These are phyloP conservation scores for Penicillium sp. DNA, from an alignment of 2,329 filamentous ascomycete species.

Conservation along the genomic window DNA sequence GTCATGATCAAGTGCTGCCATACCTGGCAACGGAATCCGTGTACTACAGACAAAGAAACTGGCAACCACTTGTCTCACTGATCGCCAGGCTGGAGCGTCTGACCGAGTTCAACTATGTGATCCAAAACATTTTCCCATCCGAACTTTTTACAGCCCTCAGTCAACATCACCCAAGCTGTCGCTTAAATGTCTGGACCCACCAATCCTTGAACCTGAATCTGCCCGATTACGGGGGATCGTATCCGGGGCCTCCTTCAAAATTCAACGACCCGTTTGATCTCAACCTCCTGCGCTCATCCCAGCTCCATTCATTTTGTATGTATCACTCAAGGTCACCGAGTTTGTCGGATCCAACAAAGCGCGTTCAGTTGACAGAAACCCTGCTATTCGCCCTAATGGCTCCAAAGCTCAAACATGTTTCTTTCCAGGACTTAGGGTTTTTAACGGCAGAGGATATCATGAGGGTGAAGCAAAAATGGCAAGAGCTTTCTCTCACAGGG, in stretches of 20 bases:
- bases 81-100: neutral
- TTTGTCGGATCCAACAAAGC: neutral
- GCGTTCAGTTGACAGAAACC: neutral
- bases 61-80: neutral
- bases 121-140: conserved; percentile 1
- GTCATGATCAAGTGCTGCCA: neutral
- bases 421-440: neutral
- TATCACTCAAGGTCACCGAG: neutral
- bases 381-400: neutral
- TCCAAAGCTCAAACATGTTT: conserved; percentile 1
- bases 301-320: conserved; percentile 1
- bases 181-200: neutral
- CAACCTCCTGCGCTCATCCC: neutral
- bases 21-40: neutral
- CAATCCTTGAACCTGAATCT: neutral
- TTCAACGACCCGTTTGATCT: conserved; percentile 1
- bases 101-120: conserved; percentile 1
- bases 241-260: neutral
- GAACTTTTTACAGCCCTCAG: neutral
- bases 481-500: neutral
- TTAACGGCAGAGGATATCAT: neutral
- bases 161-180: neutral
- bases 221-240: neutral
- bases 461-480: neutral
- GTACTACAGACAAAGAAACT: neutral